A percentile compares a stretch with the other conserved stretches of the same genome.
phyloP scores from a whole-genome alignment of 768 basidiomycete genomes.

The Phylloporus arenicola region DNA sequence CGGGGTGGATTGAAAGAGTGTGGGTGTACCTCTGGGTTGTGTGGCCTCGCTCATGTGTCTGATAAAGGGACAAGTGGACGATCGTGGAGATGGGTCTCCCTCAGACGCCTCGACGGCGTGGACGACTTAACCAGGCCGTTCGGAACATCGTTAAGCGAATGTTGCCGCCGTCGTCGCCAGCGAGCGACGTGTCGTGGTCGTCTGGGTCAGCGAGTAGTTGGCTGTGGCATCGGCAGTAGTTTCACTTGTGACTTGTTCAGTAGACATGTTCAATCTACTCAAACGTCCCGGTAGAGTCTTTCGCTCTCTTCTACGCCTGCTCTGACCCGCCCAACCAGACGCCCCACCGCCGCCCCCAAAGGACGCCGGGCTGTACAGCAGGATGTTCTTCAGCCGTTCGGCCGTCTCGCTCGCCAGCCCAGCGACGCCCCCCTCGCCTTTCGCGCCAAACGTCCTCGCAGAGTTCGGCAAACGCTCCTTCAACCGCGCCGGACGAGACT shows the following conservation, averaged over 20 bases:
- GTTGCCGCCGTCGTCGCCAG: constrained; percentile 13
- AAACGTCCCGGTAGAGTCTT: constrained; percentile 16
- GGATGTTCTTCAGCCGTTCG: constrained; percentile 38
- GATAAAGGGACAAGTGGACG: constrained; percentile 25
- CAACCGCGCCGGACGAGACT: constrained; percentile 6
- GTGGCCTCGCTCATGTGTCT: background rate
- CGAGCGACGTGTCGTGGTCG: constrained; percentile 20
- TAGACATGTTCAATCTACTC: constrained; percentile 31
- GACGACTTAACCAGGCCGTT: constrained; percentile 19
- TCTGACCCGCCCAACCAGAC: constrained; percentile 1
- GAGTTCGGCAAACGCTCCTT: constrained; percentile 10
- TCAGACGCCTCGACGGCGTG: constrained; percentile 7
- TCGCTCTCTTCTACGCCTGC: no score
- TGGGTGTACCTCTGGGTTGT: constrained; percentile 1
- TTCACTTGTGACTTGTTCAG: no score
- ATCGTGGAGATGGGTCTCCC: constrained; percentile 19
- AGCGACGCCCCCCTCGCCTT: constrained; percentile 18
- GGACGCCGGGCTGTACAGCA: constrained; percentile 35
- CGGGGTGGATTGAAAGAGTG: constrained; percentile 29
- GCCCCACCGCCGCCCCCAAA: constrained; percentile 56
- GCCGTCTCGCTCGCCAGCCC: constrained; percentile 40
- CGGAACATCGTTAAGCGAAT: constrained; percentile 21
- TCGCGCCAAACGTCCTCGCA: background rate
- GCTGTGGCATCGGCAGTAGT: background rate
- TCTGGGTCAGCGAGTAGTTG: constrained; percentile 13